A percentile compares a stretch with the other conserved stretches of the same genome.
Conservation (phyloP, 108 stramenopile species). For the Fragilaria radians region DNA sequence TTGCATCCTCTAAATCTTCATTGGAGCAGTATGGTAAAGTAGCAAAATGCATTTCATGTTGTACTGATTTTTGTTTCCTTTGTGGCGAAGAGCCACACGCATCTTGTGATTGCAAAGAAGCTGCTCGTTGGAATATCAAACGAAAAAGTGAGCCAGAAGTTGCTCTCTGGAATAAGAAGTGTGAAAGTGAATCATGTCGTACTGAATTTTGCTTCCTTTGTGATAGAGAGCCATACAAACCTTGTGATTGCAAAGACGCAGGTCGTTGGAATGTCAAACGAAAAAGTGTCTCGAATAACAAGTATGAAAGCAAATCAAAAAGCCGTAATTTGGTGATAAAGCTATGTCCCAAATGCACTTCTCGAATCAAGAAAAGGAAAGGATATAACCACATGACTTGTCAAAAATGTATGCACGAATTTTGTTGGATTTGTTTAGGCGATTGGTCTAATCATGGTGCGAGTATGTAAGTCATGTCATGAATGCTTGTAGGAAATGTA, state of each 20-base stretch:
- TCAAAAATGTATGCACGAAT: slow-evolving; percentile 74
- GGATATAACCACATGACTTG: slow-evolving; percentile 99
- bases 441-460: slow-evolving; percentile 94
- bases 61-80: slow-evolving; percentile 73
- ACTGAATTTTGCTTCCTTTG: too few relatives aligned
- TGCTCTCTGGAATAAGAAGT: slow-evolving; percentile 98
- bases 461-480: slow-evolving; percentile 38
- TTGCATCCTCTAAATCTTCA: slow-evolving; percentile 48
- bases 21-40: slow-evolving; percentile 54
- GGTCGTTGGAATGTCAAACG: too few relatives aligned
- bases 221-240: too few relatives aligned
- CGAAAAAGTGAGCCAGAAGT: slow-evolving; percentile 95
- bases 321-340: too few relatives aligned
- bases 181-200: too few relatives aligned
- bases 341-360: slow-evolving; percentile 94
- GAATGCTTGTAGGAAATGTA: neutral
- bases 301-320: too few relatives aligned
- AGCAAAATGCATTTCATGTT: slow-evolving; percentile 64
- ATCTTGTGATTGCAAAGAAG: slow-evolving; percentile 72
- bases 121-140: slow-evolving; percentile 90
- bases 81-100: slow-evolving; percentile 96
- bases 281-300: too few relatives aligned
- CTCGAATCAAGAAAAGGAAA: slow-evolving; percentile 99
- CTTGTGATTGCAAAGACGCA: too few relatives aligned
- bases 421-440: slow-evolving; percentile 99